phyloP scores from a whole-genome alignment of 306 rosid species.

The Dalbergia cochinchinensis region DNA sequence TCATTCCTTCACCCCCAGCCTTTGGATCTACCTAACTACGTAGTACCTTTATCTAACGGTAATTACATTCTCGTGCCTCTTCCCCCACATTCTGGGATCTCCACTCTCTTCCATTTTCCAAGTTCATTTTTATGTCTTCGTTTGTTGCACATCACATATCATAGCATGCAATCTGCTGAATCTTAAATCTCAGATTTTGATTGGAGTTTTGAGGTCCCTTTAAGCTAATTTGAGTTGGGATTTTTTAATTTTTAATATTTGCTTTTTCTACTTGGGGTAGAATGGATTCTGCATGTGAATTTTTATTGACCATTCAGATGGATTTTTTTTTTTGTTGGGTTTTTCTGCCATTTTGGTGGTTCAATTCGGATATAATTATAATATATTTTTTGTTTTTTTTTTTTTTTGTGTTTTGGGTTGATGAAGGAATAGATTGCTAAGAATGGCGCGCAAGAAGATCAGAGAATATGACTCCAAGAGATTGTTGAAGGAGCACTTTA shows the following conservation, averaged over 20 bases:
- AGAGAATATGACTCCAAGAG: slow-evolving; percentile 99
- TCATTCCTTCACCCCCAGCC: too few species aligned
- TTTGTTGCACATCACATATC: too few species aligned
- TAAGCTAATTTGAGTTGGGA: slow-evolving; percentile 11
- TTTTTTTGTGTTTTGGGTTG: slow-evolving; percentile 14
- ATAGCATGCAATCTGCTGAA: not conserved
- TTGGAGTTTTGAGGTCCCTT: slow-evolving; percentile 24
- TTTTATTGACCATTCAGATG: not conserved
- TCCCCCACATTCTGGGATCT: too few species aligned
- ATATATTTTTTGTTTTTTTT: too few species aligned
- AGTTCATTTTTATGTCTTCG: too few species aligned
- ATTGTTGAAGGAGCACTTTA: slow-evolving; percentile 93
- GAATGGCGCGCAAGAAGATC: slow-evolving; percentile 99
- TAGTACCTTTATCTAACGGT: too few species aligned
- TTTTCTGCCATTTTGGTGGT: not conserved
- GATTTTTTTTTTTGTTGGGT: slow-evolving; percentile 25
- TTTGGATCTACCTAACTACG: too few species aligned
- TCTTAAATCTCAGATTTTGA: slow-evolving; percentile 40
- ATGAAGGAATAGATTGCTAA: slow-evolving; percentile 35
- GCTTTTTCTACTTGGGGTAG: not conserved
- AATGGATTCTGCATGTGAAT: slow-evolving; percentile 10
- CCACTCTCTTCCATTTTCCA: too few species aligned
- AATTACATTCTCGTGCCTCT: too few species aligned
- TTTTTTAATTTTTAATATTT: not conserved
- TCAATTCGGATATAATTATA: too few species aligned